phyloP scores from a whole-genome alignment of 108 stramenopile genomes.

The Hondaea fermentalgiana region DNA sequence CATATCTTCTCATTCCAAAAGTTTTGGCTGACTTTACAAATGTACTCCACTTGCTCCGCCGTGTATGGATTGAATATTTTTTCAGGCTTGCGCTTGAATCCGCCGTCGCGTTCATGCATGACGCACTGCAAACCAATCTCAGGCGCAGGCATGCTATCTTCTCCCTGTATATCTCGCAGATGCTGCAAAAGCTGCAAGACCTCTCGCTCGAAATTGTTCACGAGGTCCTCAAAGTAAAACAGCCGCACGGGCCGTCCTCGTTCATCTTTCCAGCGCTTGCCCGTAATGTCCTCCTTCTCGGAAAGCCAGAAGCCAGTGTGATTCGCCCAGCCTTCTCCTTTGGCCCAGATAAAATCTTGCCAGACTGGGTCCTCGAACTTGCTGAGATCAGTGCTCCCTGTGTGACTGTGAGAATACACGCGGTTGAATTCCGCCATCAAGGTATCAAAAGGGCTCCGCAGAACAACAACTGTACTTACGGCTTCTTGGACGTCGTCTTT shows the following conservation, averaged over 20 bases:
- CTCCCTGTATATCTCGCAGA: not conserved
- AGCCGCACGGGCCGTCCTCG: not conserved
- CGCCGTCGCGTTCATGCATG: not conserved
- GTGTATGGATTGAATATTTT: not conserved
- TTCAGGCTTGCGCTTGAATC: not conserved
- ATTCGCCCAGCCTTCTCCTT: not conserved
- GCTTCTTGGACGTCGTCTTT: not conserved
- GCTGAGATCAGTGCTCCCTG: not conserved
- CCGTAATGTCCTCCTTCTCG: not conserved
- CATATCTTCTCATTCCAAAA: not conserved
- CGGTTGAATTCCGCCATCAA: not conserved
- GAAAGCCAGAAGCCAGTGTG: not conserved
- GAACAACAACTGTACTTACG: not conserved
- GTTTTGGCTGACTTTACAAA: not conserved
- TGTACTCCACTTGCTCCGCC: not conserved
- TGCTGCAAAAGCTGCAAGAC: not conserved
- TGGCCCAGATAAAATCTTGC: not conserved
- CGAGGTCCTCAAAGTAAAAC: not conserved
- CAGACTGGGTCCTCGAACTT: not conserved
- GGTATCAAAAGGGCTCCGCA: not conserved
- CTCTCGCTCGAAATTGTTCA: not conserved
- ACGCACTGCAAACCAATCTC: not conserved
- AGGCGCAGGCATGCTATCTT: not conserved
- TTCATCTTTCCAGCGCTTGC: not conserved
- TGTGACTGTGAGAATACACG: not conserved